A percentile compares a stretch with the other conserved stretches of the same genome.
Conservation (phyloP, 257 asterid species). For the Linaria vulgaris region DNA sequence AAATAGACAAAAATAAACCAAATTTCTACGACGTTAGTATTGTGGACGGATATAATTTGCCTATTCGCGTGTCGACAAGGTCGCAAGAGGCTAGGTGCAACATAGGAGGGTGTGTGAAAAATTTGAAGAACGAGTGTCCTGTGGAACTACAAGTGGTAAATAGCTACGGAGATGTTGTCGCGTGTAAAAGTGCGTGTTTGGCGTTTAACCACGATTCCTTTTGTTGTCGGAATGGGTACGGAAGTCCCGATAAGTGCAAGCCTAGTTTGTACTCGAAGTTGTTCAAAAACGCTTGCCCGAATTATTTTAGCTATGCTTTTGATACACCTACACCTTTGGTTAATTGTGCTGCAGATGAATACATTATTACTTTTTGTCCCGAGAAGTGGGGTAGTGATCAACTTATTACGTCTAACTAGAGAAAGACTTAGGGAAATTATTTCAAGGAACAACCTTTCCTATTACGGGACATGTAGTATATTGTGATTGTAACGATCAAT, state of each 20-base stretch:
- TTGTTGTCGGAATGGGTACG: constrained; percentile 70
- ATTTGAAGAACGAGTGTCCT: constrained; percentile 53
- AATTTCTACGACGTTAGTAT: constrained; percentile 72
- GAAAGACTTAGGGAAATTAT: no score
- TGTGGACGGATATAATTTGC: constrained; percentile 82
- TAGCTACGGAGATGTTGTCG: constrained; percentile 53
- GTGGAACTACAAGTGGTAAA: constrained; percentile 49
- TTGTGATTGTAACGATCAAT: no score
- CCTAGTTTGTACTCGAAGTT: constrained; percentile 59
- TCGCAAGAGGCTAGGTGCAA: constrained; percentile 30
- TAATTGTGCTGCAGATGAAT: constrained; percentile 54
- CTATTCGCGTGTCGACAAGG: constrained; percentile 48
- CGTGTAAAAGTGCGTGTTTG: constrained; percentile 83
- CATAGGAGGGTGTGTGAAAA: constrained; percentile 52
- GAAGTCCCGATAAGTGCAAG: constrained; percentile 62
- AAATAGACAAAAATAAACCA: constrained; percentile 44
- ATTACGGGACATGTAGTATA: no score
- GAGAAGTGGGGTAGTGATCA: constrained; percentile 47
- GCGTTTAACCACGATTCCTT: constrained; percentile 62
- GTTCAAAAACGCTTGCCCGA: constrained; percentile 76
- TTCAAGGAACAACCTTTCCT: no score
- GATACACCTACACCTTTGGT: constrained; percentile 63
- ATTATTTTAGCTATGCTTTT: constrained; percentile 64
- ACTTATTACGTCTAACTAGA: no score
- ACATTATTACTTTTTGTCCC: constrained; percentile 69